phyloP scores from a whole-genome alignment of 208 protist species.

The Acanthamoeba triangularis region DNA sequence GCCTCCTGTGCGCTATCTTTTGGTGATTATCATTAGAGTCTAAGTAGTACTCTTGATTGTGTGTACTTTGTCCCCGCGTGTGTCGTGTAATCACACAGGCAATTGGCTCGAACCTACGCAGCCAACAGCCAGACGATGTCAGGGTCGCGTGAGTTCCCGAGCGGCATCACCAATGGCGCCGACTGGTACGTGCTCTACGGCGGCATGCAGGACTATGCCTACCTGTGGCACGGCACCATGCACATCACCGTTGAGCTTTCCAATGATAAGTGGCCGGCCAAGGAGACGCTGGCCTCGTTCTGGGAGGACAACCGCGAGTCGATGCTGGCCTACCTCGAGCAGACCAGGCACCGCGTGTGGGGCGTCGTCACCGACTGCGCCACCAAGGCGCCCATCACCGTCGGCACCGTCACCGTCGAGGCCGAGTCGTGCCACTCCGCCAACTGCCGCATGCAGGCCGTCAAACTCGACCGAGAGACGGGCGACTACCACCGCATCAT shows the following conservation, averaged over 20 bases:
- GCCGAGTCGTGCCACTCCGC: neutral
- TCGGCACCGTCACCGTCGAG: neutral
- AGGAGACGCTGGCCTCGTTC: neutral
- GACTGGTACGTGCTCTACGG: conserved; percentile 77
- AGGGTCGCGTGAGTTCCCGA: conserved; percentile 13
- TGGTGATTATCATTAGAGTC: no score
- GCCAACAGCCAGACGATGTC: conserved; percentile 14
- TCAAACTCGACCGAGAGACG: neutral
- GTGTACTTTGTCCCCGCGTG: neutral
- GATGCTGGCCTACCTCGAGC: conserved; percentile 16
- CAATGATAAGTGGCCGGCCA: conserved; percentile 13
- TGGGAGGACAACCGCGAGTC: conserved; percentile 55
- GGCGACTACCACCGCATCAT: conserved; percentile 33
- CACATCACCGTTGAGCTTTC: conserved; percentile 67
- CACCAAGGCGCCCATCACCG: neutral
- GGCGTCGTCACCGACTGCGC: conserved; percentile 50
- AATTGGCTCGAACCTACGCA: conserved; percentile 57
- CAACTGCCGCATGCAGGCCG: neutral
- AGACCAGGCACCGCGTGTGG: neutral
- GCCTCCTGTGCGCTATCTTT: no score
- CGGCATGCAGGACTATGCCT: conserved; percentile 67
- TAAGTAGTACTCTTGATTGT: no score
- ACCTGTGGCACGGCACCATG: conserved; percentile 46
- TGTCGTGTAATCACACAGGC: neutral
- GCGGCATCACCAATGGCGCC: conserved; percentile 78